A percentile compares a stretch with the other conserved stretches of the same genome.
Conservation (phyloP, 805 yeast genomes). For the Priceomyces haplophilus region DNA sequence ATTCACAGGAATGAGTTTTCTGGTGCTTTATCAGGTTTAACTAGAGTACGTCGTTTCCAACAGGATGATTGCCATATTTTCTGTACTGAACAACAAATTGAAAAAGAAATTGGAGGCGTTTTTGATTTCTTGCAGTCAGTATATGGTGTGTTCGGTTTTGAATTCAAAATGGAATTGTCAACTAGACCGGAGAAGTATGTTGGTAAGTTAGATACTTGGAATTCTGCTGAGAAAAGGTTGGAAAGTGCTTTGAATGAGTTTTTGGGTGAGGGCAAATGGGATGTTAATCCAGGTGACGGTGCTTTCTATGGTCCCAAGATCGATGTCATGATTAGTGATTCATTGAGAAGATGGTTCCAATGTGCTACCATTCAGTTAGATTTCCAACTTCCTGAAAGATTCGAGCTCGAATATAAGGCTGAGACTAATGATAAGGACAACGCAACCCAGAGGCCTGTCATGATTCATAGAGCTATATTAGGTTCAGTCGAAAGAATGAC, state of each 20-base stretch:
- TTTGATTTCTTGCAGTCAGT: conserved; percentile 82
- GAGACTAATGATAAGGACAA: conserved; percentile 52
- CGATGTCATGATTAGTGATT: conserved; percentile 93
- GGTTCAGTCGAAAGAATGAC: conserved; percentile 99
- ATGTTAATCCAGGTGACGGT: conserved; percentile 95
- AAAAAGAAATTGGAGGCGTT: conserved; percentile 73
- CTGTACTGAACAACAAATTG: conserved; percentile 91
- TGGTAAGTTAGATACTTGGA: conserved; percentile 94
- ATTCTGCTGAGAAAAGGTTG: conserved; percentile 81
- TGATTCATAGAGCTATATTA: conserved; percentile 98
- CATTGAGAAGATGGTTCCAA: conserved; percentile 95
- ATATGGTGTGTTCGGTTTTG: conserved; percentile 91
- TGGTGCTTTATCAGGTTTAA: conserved; percentile 87
- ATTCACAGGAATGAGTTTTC: conserved; percentile 94
- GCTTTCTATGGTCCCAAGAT: conserved; percentile 96
- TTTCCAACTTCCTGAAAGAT: conserved; percentile 95
- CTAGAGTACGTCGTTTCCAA: conserved; percentile 98
- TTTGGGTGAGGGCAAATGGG: conserved; percentile 83
- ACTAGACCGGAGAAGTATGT: conserved; percentile 96
- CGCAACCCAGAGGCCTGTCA: conserved; percentile 82
- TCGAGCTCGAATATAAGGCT: conserved; percentile 82
- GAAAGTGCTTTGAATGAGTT: conserved; percentile 78
- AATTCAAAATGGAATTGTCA: conserved; percentile 93
- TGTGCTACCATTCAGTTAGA: conserved; percentile 99
- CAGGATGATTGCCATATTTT: conserved; percentile 99